Evolutionary conservation across 176 grass and related monocot species (phyloP), one percentile per base, ranked within the genome.

Genomic region (Lolium rigidum): DNA sequence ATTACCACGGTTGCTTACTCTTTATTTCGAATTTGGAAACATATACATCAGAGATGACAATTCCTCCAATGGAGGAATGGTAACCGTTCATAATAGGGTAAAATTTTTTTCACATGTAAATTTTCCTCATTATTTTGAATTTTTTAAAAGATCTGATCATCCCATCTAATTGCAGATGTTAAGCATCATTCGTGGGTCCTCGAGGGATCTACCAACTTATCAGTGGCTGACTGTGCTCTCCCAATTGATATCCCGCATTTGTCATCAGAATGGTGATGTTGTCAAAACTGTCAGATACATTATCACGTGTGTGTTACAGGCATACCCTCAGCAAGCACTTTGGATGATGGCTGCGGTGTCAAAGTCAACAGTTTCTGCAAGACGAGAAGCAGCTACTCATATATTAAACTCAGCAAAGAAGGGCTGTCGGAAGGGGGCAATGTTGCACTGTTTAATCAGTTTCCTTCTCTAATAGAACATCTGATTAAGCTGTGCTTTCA

Each of bases 281-380:
- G 91, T 98, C 51, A 88, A 73, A 83, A 76, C 92, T 48, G 92
- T 98, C 64, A 95, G 91, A 87, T 78, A 26, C 58, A 95, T 95
- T 62, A 85, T 98, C 79, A 95, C 66, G 25, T 88, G 84, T 59
- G 80, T 98, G 89, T 84, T 98, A 84, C 92, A 86, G 72, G 90
- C 90, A 63, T 98, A 95, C 71, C 94, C 97, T 86, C 97, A 98
- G 73, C 97, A 98, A 78, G 94, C 88, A 78, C 94, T 95, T 64
- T 98, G 97, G 97, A 98, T 95, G 97, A 98, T 98, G 97, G 97
- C 97, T 74, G 97, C 94, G 25, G 97, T 95, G 24, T 98, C 94
- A 55, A 98, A 98, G 70, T 98, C 97, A 31, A 90, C 94, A 58
- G 90, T 98, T 88, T 61, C 87, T 86, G 88, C 90, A 60, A 90